Evolutionary conservation across 2,329 filamentous ascomycete genomes (phyloP), one percentile per base, ranked within the genome.

Genomic region (Colletotrichum liriopes): DNA sequence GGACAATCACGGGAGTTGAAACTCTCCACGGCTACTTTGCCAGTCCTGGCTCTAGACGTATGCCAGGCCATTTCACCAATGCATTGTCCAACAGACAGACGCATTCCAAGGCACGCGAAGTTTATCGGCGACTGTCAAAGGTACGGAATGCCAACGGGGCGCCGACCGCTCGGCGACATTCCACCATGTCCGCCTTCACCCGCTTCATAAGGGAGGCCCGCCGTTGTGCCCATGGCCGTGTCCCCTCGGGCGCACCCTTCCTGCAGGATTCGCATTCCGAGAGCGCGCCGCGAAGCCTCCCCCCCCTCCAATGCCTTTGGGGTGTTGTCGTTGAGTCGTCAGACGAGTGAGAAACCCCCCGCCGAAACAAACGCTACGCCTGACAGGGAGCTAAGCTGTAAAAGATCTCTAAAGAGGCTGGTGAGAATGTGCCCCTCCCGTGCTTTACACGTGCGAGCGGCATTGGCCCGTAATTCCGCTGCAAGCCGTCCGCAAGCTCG

Each of bases 401-500:
- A 23, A 3, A 56, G 18, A 72, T 65, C 47, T 49, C 26, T 23
- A 18, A 29, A 18, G 14, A 35, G 65, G 52, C 3, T 20, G 37
- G 70, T 70, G 59, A 55, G 8, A 72, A 72, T 69, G 2, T 69
- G 70, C 70, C 65, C 65, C 70, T 72, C 70, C 47, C 54, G 39
- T 39, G 20, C 54, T 51, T 69, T 41, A 69, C 65, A 72, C 70
- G 65, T 72, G 70, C 70, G 37, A 65, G 55, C 66, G 41, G 70
- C 70, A 72, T 72, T 72, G 70, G 65, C 56, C 58, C 65, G 59
- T 59, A 71, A 60, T 72, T 65, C 70, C 70, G 65, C 60, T 59
- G 60, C 47, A 65, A 72, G 66, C 68, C 65, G 66, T 47, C 69
- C 52, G 23, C 45, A 32, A 41, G 54, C n/a, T 56, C 54, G 54